Conservation (phyloP, 2,329 filamentous ascomycete species). For the Trematosphaeria pertusa region DNA sequence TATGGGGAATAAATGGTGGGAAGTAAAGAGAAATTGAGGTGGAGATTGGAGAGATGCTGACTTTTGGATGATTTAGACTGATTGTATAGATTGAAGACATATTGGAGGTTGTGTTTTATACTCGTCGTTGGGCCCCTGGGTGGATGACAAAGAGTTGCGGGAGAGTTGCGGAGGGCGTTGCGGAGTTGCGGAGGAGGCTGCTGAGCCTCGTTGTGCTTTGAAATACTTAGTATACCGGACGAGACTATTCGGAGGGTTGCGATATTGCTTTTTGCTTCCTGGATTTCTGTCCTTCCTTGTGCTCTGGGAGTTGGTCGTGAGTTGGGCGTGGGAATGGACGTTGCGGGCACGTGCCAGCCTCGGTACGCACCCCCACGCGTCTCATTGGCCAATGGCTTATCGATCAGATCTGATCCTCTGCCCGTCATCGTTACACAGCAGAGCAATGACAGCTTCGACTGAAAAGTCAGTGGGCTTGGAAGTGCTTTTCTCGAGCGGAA, state of each 20-base stretch:
- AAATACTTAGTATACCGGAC: slow-evolving; percentile 5
- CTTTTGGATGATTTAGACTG: background rate
- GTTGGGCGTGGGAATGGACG: slow-evolving; percentile 1
- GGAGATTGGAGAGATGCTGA: background rate
- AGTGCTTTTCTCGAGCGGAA: no score
- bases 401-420: background rate
- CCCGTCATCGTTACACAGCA: background rate
- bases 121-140: background rate
- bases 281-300: no score
- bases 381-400: slow-evolving; percentile 13
- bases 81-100: background rate
- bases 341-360: background rate
- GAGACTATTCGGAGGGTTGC: background rate
- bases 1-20: background rate
- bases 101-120: slow-evolving; percentile 3
- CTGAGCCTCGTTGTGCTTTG: slow-evolving; percentile 10
- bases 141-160: slow-evolving; percentile 14
- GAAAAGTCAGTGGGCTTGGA: no score
- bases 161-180: slow-evolving; percentile 20
- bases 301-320: background rate
- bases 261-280: no score
- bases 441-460: background rate
- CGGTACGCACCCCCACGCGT: background rate
- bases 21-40: background rate
- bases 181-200: slow-evolving; percentile 20